phyloP scores from a whole-genome alignment of 2,329 filamentous ascomycete species.

The Penicillium sp. region DNA sequence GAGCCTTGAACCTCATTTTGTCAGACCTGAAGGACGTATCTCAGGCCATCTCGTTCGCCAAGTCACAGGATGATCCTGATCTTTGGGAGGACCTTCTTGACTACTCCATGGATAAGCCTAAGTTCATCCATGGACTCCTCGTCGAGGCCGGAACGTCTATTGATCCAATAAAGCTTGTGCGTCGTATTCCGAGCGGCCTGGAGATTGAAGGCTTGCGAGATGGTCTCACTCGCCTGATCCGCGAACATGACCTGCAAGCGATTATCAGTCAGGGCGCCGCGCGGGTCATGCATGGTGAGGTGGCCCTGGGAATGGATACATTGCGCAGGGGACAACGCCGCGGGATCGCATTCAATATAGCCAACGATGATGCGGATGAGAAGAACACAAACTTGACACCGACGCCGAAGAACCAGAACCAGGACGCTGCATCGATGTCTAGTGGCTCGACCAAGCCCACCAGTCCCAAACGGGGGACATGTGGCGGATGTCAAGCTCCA shows the following conservation, averaged over 20 bases:
- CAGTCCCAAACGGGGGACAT: slow-evolving; percentile 28
- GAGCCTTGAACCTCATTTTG: slow-evolving; percentile 88
- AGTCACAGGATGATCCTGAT: slow-evolving; percentile 86
- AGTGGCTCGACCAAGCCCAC: slow-evolving; percentile 7
- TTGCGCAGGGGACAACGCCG: slow-evolving; percentile 76
- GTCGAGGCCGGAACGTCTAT: slow-evolving; percentile 94
- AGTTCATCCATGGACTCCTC: slow-evolving; percentile 86
- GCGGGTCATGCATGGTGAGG: slow-evolving; percentile 81
- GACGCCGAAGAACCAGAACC: slow-evolving; percentile 12
- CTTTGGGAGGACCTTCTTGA: slow-evolving; percentile 93
- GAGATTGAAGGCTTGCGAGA: slow-evolving; percentile 89
- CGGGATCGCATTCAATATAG: slow-evolving; percentile 85
- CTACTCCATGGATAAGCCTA: slow-evolving; percentile 96
- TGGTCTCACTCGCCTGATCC: slow-evolving; percentile 84
- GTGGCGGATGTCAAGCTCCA: slow-evolving; percentile 39
- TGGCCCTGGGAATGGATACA: slow-evolving; percentile 77
- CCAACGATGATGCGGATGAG: slow-evolving; percentile 26
- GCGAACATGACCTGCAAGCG: slow-evolving; percentile 93
- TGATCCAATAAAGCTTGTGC: slow-evolving; percentile 85
- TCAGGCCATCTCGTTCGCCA: slow-evolving; percentile 91
- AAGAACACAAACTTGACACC: slow-evolving; percentile 11
- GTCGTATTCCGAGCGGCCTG: slow-evolving; percentile 86
- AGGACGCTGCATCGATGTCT: slow-evolving; percentile 8
- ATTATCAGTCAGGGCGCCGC: slow-evolving; percentile 91
- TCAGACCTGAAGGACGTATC: slow-evolving; percentile 88